Base-by-base conservation (phyloP, 306 rosid genomes). In the Quercus agrifolia region DNA sequence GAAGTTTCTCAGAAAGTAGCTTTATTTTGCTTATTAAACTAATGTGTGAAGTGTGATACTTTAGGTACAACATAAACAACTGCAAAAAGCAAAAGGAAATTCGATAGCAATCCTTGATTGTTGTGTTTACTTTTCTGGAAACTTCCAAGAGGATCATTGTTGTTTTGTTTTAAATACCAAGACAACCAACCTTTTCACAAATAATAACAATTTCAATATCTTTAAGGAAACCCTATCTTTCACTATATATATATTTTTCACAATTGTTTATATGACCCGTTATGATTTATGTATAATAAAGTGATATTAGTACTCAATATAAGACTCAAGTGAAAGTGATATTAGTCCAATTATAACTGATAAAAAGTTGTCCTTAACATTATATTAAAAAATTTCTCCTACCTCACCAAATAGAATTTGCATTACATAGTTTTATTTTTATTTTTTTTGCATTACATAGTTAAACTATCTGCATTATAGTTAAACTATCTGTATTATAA, bases 131-230 rank as follows among this genome's bases (percentile, higher is more conserved):
- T 85, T 78, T 23, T 78, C 71, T 61, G 58, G 33, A 61, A 25
- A 27, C 23, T 41, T 74, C 10, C 17, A 18, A 12, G n/a, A 13
- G 21, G n/a, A 7, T 71, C 70, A 13, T 19, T 27, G 31, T 55
- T 70, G 71, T 31, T 19, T 73, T 73, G 74, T 74, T 7, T 62
- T 59, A n/a, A 74, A 55, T 71, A 25, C 27, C 20, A 23, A 44
- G 75, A 56, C 81, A 76, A 55, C 70, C 69, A 77, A 54, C 68
- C 72, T 76, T 79, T 82, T 27, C 77, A 13, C 44, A 75, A 35
- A 74, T 74, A 30, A 27, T 46, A 12, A 2, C 11, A 8, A 8
- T 41, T 41, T 41, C 46, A 41, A 2, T 41, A 41, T 41, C 12
- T 41, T 41, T 41, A 7, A 8, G 46, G 11, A 41, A 8, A 41